Base-by-base conservation (phyloP, 371 early-diverging fungal species). In the Catenaria anguillulae region DNA sequence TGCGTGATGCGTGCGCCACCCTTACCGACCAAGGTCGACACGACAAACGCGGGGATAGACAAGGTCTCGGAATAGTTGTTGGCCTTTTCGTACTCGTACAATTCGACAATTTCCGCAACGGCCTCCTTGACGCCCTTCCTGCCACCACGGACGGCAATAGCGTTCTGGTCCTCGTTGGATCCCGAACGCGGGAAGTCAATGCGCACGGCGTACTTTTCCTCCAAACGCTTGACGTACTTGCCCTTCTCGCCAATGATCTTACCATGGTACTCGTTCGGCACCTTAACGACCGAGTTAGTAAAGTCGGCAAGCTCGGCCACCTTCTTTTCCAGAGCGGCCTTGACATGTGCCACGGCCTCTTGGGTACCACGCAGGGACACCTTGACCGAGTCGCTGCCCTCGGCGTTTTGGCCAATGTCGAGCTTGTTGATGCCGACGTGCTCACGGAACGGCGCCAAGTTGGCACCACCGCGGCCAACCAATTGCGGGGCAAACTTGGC, bases 381-480 rank as follows among this genome's bases (percentile, higher is more conserved):
- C 64, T 80, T 77, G 60, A 69, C 69, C 52, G 73, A 74, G 34
- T 63, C 62, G 45, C 54, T 58, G 54, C 52, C n/a, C 60, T 31
- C 58, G 63, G 61, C 61, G n/a, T n/a, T n/a, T n/a, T n/a, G n/a
- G 34, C 79, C 79, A 66, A 92, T 80, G 64, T 89, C 87, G 65
- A 93, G 73, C 62, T 78, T 81, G 1, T 37, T 6, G 55, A 96
- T 87, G 63, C 82, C 84, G 67, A 84, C 79, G 63, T 82, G 80
- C 36, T 86, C 85, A 67, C 83, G 85, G 60, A 91, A 67, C 62
- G 81, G 80, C 70, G 84, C 85, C 63, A 96, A 79, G 66, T 83
- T 80, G 67, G 82, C 77, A 64, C 91, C 91, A 26, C 84, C 84
- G 70, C 89, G 89, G 55, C 97, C 97, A 68, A 94, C 89, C 40